Evolutionary conservation across 2,329 filamentous ascomycete species (phyloP).

Genomic region (Diaporthe longicolla): DNA sequence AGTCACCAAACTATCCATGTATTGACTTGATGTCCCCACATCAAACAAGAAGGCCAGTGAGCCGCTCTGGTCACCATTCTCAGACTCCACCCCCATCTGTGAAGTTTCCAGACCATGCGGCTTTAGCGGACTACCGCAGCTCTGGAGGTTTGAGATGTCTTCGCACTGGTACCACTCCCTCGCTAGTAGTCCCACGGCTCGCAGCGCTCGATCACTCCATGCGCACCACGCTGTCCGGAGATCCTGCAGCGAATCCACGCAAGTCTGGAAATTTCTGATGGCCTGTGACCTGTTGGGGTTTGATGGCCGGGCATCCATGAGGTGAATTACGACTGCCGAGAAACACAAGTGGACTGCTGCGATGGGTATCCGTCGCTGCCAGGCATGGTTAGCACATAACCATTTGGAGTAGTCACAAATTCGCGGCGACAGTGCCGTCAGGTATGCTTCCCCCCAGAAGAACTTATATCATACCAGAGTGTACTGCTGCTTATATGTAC

Average conservation of each 20-base stretch:
- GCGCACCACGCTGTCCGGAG: conserved; percentile 42
- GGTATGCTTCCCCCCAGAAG: too few species aligned
- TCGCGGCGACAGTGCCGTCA: neutral
- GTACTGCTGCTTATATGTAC: conserved; percentile 45
- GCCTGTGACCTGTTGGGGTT: conserved; percentile 39
- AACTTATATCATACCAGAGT: conserved; percentile 39
- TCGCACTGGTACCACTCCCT: conserved; percentile 42
- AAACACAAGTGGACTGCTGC: conserved; percentile 44
- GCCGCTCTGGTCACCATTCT: neutral
- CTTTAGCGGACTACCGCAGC: neutral
- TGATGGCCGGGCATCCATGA: conserved; percentile 44
- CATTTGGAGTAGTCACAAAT: neutral
- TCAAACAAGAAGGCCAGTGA: neutral
- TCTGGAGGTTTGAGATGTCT: neutral
- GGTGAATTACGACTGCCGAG: conserved; percentile 43
- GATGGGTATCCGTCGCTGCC: conserved; percentile 44
- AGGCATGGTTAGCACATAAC: neutral
- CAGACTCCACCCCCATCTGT: neutral
- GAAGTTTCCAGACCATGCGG: neutral
- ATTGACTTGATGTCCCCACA: neutral
- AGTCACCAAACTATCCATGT: conserved; percentile 7
- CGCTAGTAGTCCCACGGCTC: conserved; percentile 41
- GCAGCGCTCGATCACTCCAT: conserved; percentile 42
- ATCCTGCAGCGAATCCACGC: conserved; percentile 42
- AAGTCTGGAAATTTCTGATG: conserved; percentile 40